Evolutionary conservation across 352 stramenopile genomes (phyloP).

Genomic region (Phytophthora pisi): DNA sequence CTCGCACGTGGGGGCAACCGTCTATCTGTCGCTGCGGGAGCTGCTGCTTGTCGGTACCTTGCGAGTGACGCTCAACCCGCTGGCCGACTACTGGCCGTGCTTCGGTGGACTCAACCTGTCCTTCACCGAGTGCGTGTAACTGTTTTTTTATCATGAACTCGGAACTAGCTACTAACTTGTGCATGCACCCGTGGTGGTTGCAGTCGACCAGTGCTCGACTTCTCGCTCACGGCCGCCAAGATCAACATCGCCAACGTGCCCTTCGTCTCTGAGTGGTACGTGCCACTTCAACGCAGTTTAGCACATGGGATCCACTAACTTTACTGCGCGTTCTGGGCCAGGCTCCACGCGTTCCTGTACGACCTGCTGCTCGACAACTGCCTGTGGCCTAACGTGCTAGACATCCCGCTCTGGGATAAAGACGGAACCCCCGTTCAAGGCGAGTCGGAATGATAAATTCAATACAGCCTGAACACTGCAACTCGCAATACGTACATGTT

Average conservation of each 20-base stretch:
- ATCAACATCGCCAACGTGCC: constrained; percentile 86
- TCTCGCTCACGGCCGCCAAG: constrained; percentile 80
- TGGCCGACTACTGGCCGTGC: constrained; percentile 71
- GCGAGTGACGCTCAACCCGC: constrained; percentile 73
- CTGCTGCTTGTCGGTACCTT: constrained; percentile 74
- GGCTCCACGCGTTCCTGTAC: constrained; percentile 79
- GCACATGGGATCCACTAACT: constrained; percentile 7
- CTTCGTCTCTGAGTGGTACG: constrained; percentile 82
- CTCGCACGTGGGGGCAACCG: constrained; percentile 62
- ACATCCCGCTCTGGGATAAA: constrained; percentile 77
- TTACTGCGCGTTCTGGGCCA: constrained; percentile 15
- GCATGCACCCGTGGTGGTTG: neutral
- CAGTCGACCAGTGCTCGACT: constrained; percentile 75
- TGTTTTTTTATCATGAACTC: neutral
- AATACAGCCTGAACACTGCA: neutral
- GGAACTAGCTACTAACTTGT: neutral
- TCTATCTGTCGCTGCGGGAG: constrained; percentile 63
- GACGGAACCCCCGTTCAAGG: constrained; percentile 24
- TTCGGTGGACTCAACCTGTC: constrained; percentile 73
- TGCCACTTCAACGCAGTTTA: constrained; percentile 5
- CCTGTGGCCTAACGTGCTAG: constrained; percentile 75
- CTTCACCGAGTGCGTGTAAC: constrained; percentile 63
- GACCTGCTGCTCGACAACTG: constrained; percentile 80
- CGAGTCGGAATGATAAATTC: neutral
- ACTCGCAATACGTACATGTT: neutral